Evolutionary conservation across 495 filamentous ascomycete species (phyloP).

Genomic region (Pseudomonodictys pantanalensis): DNA sequence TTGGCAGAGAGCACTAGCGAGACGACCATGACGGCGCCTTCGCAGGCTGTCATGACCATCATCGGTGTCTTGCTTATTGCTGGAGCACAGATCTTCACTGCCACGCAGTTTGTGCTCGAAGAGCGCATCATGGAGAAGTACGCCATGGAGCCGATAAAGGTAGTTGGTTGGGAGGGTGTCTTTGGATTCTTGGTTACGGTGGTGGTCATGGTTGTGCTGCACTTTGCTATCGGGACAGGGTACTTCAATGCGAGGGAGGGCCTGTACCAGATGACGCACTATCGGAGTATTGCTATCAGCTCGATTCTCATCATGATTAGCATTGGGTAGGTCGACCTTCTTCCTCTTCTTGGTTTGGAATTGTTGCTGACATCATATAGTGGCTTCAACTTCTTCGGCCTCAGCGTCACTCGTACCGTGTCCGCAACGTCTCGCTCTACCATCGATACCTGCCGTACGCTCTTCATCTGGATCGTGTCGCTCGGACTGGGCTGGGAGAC

Average conservation of each 20-base stretch:
- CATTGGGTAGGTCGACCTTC: conserved; percentile 69
- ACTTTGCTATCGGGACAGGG: conserved; percentile 72
- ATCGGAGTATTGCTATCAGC: conserved; percentile 66
- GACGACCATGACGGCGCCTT: conserved; percentile 39
- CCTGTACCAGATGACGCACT: conserved; percentile 67
- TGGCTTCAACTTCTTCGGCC: conserved; percentile 97
- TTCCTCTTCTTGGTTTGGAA: not conserved
- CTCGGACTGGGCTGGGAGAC: conserved; percentile 92
- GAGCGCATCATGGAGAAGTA: conserved; percentile 92
- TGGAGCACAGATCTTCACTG: conserved; percentile 92
- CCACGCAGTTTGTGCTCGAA: conserved; percentile 92
- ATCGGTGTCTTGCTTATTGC: conserved; percentile 87
- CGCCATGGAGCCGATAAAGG: conserved; percentile 78
- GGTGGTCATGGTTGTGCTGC: conserved; percentile 73
- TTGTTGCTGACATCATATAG: conserved; percentile 52
- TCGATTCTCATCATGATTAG: conserved; percentile 92
- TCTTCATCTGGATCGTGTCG: conserved; percentile 98
- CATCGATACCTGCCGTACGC: conserved; percentile 93
- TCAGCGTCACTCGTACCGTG: conserved; percentile 83
- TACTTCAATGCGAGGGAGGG: conserved; percentile 90
- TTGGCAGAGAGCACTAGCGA: conserved; percentile 22
- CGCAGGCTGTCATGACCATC: conserved; percentile 67
- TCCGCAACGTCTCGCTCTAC: conserved; percentile 89
- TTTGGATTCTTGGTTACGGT: conserved; percentile 88
- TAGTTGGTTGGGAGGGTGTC: conserved; percentile 93